These are phyloP conservation scores for Butyriboletus loyo DNA, from an alignment of 768 basidiomycete species.

Conservation along the genomic window DNA sequence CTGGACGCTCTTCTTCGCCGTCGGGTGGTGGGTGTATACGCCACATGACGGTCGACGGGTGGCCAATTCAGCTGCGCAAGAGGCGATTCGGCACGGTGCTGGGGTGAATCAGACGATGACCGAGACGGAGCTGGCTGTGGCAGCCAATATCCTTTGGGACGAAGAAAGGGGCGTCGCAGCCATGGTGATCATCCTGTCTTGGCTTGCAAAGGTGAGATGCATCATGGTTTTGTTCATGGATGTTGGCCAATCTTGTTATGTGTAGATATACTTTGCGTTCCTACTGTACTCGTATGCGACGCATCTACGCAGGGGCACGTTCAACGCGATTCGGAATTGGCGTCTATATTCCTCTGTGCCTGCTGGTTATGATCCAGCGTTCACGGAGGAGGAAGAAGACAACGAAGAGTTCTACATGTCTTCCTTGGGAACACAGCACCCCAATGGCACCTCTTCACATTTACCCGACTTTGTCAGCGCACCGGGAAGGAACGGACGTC, in stretches of 20 bases:
- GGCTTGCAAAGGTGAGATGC: slow-evolving; percentile 79
- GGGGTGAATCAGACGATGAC: slow-evolving; percentile 53
- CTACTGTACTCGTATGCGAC: slow-evolving; percentile 90
- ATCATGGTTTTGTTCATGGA: neutral
- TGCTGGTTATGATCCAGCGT: slow-evolving; percentile 26
- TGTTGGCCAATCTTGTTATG: neutral
- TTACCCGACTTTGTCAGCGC: slow-evolving; percentile 65
- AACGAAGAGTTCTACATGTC: slow-evolving; percentile 68
- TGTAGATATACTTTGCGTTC: slow-evolving; percentile 85
- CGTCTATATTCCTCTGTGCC: slow-evolving; percentile 18
- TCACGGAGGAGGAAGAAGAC: slow-evolving; percentile 59
- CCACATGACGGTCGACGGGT: slow-evolving; percentile 86
- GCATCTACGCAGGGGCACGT: slow-evolving; percentile 89
- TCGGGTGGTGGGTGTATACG: slow-evolving; percentile 87
- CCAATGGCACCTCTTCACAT: slow-evolving; percentile 45
- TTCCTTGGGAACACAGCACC: slow-evolving; percentile 47
- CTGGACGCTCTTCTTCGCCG: slow-evolving; percentile 91
- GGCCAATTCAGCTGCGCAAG: slow-evolving; percentile 84
- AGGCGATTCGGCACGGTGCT: slow-evolving; percentile 71
- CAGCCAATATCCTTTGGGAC: slow-evolving; percentile 85
- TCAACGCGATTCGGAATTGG: slow-evolving; percentile 65
- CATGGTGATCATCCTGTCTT: slow-evolving; percentile 74
- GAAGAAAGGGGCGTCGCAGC: slow-evolving; percentile 83
- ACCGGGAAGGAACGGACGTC: slow-evolving; percentile 37
- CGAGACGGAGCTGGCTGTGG: slow-evolving; percentile 60